Evolutionary conservation across 2,329 filamentous ascomycete genomes (phyloP), one percentile per base, ranked within the genome.

Genomic region (Xylariaceae sp.): DNA sequence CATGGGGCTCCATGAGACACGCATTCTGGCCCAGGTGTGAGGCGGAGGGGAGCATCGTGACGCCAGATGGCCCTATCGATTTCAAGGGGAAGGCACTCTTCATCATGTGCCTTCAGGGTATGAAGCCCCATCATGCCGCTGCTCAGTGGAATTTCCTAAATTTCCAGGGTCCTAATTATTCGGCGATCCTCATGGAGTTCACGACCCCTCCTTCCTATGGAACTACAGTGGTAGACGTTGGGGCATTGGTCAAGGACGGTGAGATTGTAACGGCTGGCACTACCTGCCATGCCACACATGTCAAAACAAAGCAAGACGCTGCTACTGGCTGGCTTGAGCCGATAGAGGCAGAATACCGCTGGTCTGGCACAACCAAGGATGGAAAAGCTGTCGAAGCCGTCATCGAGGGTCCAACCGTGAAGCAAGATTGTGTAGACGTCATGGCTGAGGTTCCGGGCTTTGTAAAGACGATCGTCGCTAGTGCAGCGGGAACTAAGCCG

Each of bases 61-160:
- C 91, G 56, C 81, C 88, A 65, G 84, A 89, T 32, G 89, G 90
- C 45, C 83, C 87, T 36, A 78, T 96, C 58, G 86, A 96, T 70
- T 85, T 96, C 70, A 86, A 83, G 66, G 92, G 92, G 53, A 83
- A 79, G 59, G 91, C 85, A 30, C 76, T 95, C 65, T 92, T 91
- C 73, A 79, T 87, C 61, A 87, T 94, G 71, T 92, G 90, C 39
- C 76, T 97, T 47, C 94, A 97, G 75, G 94, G 92, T 70, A 97
- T 97, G 92, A 99, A 99, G 80, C 94, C 94, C 39, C 94, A 99
- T 72, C 95, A 99, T 70, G 88, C 91, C 55, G 92, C 92, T 57
- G 85, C 88, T 29, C 84, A 82, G 59, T 99, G 94, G 94, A 96
- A 94, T 74, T 99, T 96, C 76, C 80, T 83, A 72, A 84, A 92